These are phyloP conservation scores for Acacia confusa DNA, from an alignment of 306 rosid genomes.

Conservation along the genomic window DNA sequence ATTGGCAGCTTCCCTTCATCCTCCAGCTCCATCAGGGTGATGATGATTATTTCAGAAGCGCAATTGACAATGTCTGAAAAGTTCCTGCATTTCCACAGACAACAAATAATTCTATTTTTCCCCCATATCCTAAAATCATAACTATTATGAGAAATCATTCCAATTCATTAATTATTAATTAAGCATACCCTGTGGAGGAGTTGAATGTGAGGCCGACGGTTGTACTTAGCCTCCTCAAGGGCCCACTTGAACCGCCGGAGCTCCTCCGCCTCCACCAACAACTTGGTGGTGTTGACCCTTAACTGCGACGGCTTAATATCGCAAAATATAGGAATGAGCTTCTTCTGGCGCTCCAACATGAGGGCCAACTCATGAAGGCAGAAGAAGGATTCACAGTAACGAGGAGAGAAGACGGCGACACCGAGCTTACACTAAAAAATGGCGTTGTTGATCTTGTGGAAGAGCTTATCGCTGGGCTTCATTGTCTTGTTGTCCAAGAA, in stretches of 20 bases:
- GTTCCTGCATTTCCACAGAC: slow-evolving; percentile 37
- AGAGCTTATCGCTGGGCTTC: slow-evolving; percentile 75
- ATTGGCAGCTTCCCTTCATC: slow-evolving; percentile 33
- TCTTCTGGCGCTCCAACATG: slow-evolving; percentile 55
- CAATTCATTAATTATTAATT: background rate
- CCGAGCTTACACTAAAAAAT: slow-evolving; percentile 56
- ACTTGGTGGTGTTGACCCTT: slow-evolving; percentile 3
- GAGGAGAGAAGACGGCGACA: slow-evolving; percentile 59
- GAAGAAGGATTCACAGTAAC: slow-evolving; percentile 61
- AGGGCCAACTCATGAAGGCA: slow-evolving; percentile 71
- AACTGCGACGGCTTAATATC: slow-evolving; percentile 68
- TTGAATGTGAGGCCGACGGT: slow-evolving; percentile 57
- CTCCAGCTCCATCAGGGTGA: slow-evolving; percentile 52
- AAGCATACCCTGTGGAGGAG: slow-evolving; percentile 50
- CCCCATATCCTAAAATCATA: too few relatives aligned
- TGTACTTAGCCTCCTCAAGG: slow-evolving; percentile 53
- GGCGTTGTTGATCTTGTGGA: slow-evolving; percentile 56
- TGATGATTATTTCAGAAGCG: slow-evolving; percentile 53
- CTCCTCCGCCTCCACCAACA: slow-evolving; percentile 26
- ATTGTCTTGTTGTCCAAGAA: slow-evolving; percentile 65
- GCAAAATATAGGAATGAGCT: slow-evolving; percentile 61
- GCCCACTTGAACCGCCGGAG: slow-evolving; percentile 43
- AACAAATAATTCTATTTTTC: too few relatives aligned
- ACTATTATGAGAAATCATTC: background rate
- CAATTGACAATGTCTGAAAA: slow-evolving; percentile 49